Conservation (phyloP, 176 grass and related monocot species). For the Paspalum notatum region DNA sequence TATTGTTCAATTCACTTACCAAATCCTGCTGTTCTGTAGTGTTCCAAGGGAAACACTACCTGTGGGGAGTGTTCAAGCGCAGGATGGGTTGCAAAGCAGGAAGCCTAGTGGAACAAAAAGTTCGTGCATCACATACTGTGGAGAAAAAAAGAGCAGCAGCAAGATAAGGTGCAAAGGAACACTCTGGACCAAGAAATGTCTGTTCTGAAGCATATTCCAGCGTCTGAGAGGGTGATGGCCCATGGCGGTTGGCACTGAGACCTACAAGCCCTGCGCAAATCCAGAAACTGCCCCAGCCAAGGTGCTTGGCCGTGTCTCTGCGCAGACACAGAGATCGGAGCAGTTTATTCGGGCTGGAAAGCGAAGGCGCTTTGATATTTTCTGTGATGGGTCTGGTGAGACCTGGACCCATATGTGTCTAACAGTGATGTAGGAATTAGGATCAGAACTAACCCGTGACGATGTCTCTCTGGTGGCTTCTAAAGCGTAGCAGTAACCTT, state of each 20-base stretch:
- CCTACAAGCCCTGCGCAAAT: background rate
- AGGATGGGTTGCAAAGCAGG: conserved; percentile 18
- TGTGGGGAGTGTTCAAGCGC: conserved; percentile 55
- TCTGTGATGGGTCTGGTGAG: background rate
- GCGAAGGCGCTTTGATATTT: conserved; percentile 10
- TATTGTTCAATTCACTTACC: background rate
- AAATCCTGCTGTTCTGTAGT: conserved; percentile 35
- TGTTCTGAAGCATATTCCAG: background rate
- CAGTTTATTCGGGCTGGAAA: conserved; percentile 30
- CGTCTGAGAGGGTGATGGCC: background rate
- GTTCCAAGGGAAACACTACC: conserved; percentile 52
- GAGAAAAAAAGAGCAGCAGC: conserved; percentile 19
- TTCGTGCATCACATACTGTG: background rate
- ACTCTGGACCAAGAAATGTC: conserved; percentile 9
- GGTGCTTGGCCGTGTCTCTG: background rate
- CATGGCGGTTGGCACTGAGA: background rate
- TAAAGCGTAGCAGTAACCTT: conserved; percentile 16
- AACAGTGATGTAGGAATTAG: conserved; percentile 5
- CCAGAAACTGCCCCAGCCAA: background rate
- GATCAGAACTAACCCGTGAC: background rate
- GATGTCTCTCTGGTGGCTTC: background rate
- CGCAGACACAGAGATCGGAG: background rate
- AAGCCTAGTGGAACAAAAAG: conserved; percentile 7
- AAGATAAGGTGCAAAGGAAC: background rate
- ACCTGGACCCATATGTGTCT: too few relatives aligned